A percentile compares a stretch with the other conserved stretches of the same genome.
phyloP scores from a whole-genome alignment of 768 basidiomycete genomes.

The Udeniomyces megalosporus region DNA sequence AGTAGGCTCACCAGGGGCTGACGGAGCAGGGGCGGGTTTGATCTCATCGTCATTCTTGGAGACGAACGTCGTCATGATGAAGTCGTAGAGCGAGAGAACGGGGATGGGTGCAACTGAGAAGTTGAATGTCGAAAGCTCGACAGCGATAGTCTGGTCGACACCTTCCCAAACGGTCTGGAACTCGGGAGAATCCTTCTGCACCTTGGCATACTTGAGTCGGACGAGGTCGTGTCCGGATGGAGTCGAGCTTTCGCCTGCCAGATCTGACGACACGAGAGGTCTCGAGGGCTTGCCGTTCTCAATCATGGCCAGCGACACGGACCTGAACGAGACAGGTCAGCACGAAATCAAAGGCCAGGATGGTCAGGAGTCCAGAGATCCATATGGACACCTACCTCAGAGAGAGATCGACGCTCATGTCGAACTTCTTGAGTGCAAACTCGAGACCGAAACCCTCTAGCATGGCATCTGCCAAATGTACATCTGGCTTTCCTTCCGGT shows the following conservation, averaged over 20 bases:
- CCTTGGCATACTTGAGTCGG: slow-evolving; percentile 57
- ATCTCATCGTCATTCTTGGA: slow-evolving; percentile 27
- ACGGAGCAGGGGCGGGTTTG: slow-evolving; percentile 3
- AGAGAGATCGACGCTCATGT: slow-evolving; percentile 70
- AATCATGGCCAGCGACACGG: slow-evolving; percentile 16
- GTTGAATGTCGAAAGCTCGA: slow-evolving; percentile 76
- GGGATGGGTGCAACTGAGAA: slow-evolving; percentile 80
- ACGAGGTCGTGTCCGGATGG: slow-evolving; percentile 44
- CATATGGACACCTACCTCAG: slow-evolving; percentile 39
- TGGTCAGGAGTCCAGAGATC: too few species aligned
- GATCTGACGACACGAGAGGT: slow-evolving; percentile 20
- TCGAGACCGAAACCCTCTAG: slow-evolving; percentile 61
- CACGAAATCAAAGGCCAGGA: too few species aligned
- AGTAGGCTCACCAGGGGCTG: slow-evolving; percentile 1
- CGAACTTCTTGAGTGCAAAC: slow-evolving; percentile 61
- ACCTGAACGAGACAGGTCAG: neutral
- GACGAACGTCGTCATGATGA: slow-evolving; percentile 93
- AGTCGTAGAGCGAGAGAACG: slow-evolving; percentile 79
- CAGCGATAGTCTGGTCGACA: slow-evolving; percentile 72
- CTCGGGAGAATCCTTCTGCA: slow-evolving; percentile 71
- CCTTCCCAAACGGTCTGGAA: slow-evolving; percentile 62
- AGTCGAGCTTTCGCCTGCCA: slow-evolving; percentile 16
- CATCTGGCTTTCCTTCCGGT: slow-evolving; percentile 43
- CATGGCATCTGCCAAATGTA: slow-evolving; percentile 56
- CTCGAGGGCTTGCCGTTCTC: slow-evolving; percentile 25